Evolutionary conservation across 2,329 filamentous ascomycete genomes (phyloP), one percentile per base, ranked within the genome.

Genomic region (Ceratocystis huliohia): DNA sequence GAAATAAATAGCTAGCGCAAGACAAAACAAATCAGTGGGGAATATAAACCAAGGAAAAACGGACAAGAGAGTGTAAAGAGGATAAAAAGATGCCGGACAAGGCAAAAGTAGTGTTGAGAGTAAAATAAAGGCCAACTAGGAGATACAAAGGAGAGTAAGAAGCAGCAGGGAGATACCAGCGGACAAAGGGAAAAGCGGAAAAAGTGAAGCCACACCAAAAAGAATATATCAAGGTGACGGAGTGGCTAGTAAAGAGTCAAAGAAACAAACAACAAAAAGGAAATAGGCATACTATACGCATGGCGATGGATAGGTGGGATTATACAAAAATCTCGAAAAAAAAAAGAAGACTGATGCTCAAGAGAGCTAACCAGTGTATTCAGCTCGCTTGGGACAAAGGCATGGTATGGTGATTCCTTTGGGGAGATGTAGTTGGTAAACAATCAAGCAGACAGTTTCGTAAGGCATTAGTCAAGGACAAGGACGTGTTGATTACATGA

Each of bases 251-350:
- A 66, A 57, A 28, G 8, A 33, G 28, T 20, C 17, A 61, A 66
- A 22, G 33, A 53, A 63, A 53, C 66, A 64, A 62, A 56, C 41
- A 50, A 61, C 15, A 66, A 13, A 59, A 61, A 68, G 41, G 28
- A 62, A 22, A 61, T 28, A 62, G 46, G 22, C 62, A 68, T 65
- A 63, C 50, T 59, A 59, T 59, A 56, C 56, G 28, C 56, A 59
- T 59, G 56, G 56, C 5, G 30, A 13, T 57, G 22, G 28, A 5
- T 57, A 30, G 13, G 28, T 30, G 15, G 30, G 13, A 15, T n/a
- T 50, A 22, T 10, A 8, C 20, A 25, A 13, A 13, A 41, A 41
- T 15, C 37, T 10, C 10, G 37, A 13, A 10, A 13, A 10, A 10
- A 37, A 8, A 37, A 15, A 41, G 10, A 41, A 13, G 37, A 2